Evolutionary conservation across 106 monocot genomes (phyloP).

Genomic region (Ottelia alismoides): DNA sequence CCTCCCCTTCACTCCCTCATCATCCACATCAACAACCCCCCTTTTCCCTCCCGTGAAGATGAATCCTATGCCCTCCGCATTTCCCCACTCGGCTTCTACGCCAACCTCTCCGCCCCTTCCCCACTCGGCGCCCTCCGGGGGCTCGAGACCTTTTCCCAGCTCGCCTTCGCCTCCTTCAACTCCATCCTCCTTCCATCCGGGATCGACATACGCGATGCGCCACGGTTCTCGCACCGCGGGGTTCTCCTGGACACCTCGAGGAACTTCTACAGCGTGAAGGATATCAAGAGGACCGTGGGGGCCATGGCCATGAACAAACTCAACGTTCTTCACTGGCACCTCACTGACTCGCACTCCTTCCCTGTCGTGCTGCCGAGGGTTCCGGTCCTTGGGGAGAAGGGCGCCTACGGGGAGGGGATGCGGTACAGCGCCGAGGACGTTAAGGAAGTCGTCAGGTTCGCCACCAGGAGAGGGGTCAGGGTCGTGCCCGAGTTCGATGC

Average conservation of each 20-base stretch:
- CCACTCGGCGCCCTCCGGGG: slow-evolving; percentile 81
- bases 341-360: slow-evolving; percentile 83
- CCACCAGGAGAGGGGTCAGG: slow-evolving; percentile 35
- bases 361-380: slow-evolving; percentile 59
- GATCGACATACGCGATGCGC: slow-evolving; percentile 39
- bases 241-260: slow-evolving; percentile 73
- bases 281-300: slow-evolving; percentile 50
- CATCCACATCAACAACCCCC: slow-evolving; percentile 37
- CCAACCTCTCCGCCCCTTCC: slow-evolving; percentile 35
- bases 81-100: slow-evolving; percentile 7
- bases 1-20: slow-evolving; percentile 24
- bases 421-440: slow-evolving; percentile 47
- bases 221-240: slow-evolving; percentile 66
- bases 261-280: slow-evolving; percentile 56
- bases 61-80: slow-evolving; percentile 63
- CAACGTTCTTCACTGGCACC: slow-evolving; percentile 93
- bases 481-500: slow-evolving; percentile 82
- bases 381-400: slow-evolving; percentile 48
- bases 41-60: slow-evolving; percentile 40
- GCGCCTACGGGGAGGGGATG: slow-evolving; percentile 52
- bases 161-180: slow-evolving; percentile 21
- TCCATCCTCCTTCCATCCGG: slow-evolving; percentile 26
- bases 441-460: slow-evolving; percentile 36
- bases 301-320: slow-evolving; percentile 89
- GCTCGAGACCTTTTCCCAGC: slow-evolving; percentile 86